A percentile compares a stretch with the other conserved stretches of the same genome.
These are phyloP conservation scores for Calonectria fujianensis DNA, from an alignment of 2,329 filamentous ascomycete genomes.

Conservation along the genomic window DNA sequence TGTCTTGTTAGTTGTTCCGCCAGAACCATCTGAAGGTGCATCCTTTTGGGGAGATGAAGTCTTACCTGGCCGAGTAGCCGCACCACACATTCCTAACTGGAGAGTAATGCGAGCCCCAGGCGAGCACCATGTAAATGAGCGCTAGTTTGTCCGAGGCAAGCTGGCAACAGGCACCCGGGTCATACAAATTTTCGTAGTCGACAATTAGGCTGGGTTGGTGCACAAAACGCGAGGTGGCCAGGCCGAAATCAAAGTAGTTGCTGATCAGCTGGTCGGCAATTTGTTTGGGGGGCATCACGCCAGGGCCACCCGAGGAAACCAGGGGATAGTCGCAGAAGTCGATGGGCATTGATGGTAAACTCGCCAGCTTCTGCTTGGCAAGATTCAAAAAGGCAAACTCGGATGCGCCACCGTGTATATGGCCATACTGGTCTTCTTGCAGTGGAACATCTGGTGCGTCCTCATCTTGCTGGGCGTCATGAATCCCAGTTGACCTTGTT, in stretches of 20 bases:
- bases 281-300: not conserved
- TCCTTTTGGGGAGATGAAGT: not conserved
- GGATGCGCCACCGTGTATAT: constrained; percentile 4
- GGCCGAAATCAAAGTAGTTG: constrained; percentile 4
- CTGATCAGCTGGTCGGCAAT: not conserved
- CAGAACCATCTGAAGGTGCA: not conserved
- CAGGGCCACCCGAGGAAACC: not conserved
- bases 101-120: constrained; percentile 17
- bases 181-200: not conserved
- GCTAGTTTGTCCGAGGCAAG: not conserved
- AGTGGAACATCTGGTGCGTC: constrained; percentile 6
- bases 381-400: constrained; percentile 9
- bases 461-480: not conserved
- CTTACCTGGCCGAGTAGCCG: constrained; percentile 4
- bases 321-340: constrained; percentile 8
- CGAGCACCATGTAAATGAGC: constrained; percentile 9
- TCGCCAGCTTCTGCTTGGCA: not conserved
- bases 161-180: not conserved
- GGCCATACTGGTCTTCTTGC: constrained; percentile 5
- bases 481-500: not conserved
- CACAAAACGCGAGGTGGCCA: not conserved
- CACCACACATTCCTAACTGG: constrained; percentile 1
- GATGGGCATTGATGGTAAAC: constrained; percentile 11
- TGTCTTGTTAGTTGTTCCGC: not conserved
- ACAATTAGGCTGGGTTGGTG: not conserved